phyloP scores from a whole-genome alignment of 2,329 filamentous ascomycete species.

The Epichloe sibirici region DNA sequence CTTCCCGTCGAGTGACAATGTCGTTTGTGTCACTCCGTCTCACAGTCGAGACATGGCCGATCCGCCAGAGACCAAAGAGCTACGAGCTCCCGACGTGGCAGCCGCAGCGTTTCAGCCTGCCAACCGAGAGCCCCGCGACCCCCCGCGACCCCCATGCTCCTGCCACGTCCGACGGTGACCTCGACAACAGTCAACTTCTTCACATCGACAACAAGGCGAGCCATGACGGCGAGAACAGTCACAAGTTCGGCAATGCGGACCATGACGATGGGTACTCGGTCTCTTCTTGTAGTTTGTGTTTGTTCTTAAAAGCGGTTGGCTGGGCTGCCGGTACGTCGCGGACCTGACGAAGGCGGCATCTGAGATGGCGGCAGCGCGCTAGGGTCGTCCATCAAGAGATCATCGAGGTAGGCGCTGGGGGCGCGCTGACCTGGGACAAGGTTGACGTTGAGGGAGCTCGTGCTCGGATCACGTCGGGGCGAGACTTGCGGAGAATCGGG shows the following conservation, averaged over 20 bases:
- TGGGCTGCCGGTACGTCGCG: conserved; percentile 10
- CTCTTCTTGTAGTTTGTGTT: neutral
- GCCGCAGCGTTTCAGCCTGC: conserved; percentile 18
- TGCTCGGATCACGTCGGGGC: conserved; percentile 40
- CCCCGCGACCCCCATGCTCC: neutral
- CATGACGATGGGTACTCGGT: neutral
- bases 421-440: conserved; percentile 50
- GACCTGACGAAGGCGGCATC: conserved; percentile 18
- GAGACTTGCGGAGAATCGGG: conserved; percentile 51
- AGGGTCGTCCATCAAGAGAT: conserved; percentile 69
- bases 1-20: too few relatives aligned
- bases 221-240: neutral
- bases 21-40: neutral
- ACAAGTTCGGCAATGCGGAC: conserved; percentile 9
- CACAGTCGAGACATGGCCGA: conserved; percentile 14
- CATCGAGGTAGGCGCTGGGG: conserved; percentile 82
- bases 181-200: neutral
- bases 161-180: neutral
- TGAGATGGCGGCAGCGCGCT: conserved; percentile 34
- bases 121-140: conserved; percentile 6
- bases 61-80: conserved; percentile 13
- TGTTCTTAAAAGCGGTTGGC: conserved; percentile 14
- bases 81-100: conserved; percentile 17
- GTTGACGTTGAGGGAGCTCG: conserved; percentile 55
- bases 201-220: neutral